Evolutionary conservation across 257 asterid genomes (phyloP).

Genomic region (Solanum neorickii): DNA sequence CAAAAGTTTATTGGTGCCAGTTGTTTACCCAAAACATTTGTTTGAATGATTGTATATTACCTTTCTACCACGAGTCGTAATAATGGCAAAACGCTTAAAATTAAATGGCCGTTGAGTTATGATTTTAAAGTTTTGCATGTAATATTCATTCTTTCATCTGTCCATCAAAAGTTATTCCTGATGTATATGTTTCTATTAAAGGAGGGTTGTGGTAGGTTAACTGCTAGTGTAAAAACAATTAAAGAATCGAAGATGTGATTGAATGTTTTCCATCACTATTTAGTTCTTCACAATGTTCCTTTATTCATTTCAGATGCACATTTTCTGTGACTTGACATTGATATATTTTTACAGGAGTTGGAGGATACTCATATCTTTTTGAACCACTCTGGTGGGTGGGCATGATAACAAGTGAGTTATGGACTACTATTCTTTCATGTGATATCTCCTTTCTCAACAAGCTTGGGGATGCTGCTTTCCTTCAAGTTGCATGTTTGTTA

Average conservation of each 20-base stretch:
- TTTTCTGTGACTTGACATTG: neutral
- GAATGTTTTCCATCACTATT: neutral
- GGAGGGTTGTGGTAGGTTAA: neutral
- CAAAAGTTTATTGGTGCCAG: neutral
- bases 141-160: neutral
- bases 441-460: neutral
- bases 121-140: neutral
- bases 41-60: neutral
- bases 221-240: neutral
- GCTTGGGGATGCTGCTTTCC: neutral
- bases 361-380: conserved; percentile 69
- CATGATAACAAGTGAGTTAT: conserved; percentile 70
- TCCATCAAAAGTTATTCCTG: neutral
- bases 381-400: conserved; percentile 97
- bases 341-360: conserved; percentile 50
- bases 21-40: neutral
- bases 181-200: neutral
- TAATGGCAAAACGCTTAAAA: neutral
- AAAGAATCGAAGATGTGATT: neutral
- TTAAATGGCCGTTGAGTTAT: neutral
- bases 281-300: neutral
- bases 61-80: neutral
- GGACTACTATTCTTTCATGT: neutral
- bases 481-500: neutral
- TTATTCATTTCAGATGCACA: neutral